Base-by-base conservation (phyloP, 176 grass and related monocot genomes). In the Rhynchospora pubera region DNA sequence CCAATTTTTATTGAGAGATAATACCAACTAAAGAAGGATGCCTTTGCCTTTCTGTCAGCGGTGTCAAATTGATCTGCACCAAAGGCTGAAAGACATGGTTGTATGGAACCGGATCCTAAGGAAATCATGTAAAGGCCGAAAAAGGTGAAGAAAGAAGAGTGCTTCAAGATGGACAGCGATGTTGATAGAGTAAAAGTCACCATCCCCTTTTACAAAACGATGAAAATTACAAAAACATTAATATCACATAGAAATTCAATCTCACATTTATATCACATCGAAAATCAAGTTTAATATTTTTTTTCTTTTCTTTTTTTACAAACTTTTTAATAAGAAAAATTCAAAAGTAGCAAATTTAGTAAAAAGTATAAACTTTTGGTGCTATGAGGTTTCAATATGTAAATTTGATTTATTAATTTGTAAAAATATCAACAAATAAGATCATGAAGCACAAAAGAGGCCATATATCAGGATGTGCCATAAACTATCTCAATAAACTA, bases 61-160 rank as follows among this genome's bases (percentile, higher is more conserved):
- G 7, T 32, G 58, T 90, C 91, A 80, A 93, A 93, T 63, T 93
- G 91, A 86, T 93, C 86, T 22, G 91, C 91, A 16, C 91, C 91
- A 60, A 94, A 94, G 14, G 89, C 79, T 75, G 91, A 91, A 21
- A 94, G 83, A 65, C 92, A 94, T 15, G 92, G 89, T 88, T 94
- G 91, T 59, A 89, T 94, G 65, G 85, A 88, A 79, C 89, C 92
- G 6, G 85, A 87, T 16, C 89, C 92, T 65, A 91, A 75, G 65
- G 89, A 86, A 88, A 91, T 87, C 83, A 88, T 52, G 79, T 94
- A 94, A 16, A 94, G 87, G n/a, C 92, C 89, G 39, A 88, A 8
- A 75, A 89, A 94, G 80, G 89, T 89, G 43, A 89, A 63, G 19
- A 24, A 61, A 11, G 84, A 77, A 77, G 89, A 79, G 11, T 67